These are phyloP conservation scores for Arthroderma sp. DNA, from an alignment of 2,329 filamentous ascomycete genomes.

Conservation along the genomic window DNA sequence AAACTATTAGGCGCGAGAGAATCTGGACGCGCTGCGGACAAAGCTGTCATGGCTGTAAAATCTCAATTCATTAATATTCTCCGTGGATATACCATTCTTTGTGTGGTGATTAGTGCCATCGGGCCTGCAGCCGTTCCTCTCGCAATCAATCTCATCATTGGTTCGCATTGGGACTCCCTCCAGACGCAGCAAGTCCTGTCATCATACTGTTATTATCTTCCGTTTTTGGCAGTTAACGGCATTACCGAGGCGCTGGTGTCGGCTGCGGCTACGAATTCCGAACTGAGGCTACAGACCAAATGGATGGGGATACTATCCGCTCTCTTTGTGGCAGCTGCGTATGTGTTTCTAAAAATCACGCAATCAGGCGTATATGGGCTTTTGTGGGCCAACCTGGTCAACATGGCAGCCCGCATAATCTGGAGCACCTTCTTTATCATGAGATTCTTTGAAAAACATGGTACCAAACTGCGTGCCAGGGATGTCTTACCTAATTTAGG, in stretches of 20 bases:
- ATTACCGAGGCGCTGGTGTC: constrained; percentile 87
- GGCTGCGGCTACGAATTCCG: constrained; percentile 61
- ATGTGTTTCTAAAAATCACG: constrained; percentile 57
- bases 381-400: constrained; percentile 76
- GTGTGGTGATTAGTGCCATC: constrained; percentile 54
- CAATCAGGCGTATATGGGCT: constrained; percentile 65
- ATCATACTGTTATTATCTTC: constrained; percentile 84
- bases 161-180: constrained; percentile 60
- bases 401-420: constrained; percentile 72
- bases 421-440: constrained; percentile 69
- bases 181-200: constrained; percentile 64
- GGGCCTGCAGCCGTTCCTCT: constrained; percentile 65
- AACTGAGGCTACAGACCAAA: constrained; percentile 64
- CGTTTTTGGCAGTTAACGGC: constrained; percentile 82
- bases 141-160: constrained; percentile 63
- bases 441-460: constrained; percentile 46
- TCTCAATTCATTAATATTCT: constrained; percentile 43
- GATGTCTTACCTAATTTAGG: constrained; percentile 36
- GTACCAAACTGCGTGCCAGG: constrained; percentile 31
- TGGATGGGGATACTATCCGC: constrained; percentile 78
- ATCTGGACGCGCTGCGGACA: constrained; percentile 10
- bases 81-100: constrained; percentile 61
- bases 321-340: constrained; percentile 63
- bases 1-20: constrained; percentile 46
- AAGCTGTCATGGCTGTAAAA: constrained; percentile 20